Conservation (phyloP, 179 eudicot genomes). For the Gypsophila paniculata region DNA sequence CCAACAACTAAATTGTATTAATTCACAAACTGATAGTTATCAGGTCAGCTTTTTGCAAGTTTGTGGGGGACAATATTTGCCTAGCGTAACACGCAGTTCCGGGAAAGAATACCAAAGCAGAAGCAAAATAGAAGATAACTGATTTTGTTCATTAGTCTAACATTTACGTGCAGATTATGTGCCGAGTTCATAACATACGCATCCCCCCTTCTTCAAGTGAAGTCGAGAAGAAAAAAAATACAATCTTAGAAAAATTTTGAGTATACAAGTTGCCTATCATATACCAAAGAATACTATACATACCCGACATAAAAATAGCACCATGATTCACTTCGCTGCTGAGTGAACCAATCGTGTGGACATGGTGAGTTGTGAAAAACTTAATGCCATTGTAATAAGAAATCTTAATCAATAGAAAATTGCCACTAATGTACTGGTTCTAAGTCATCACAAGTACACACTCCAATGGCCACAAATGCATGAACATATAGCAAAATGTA, state of each 20-base stretch:
- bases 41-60: too few relatives aligned
- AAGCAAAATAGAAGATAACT: not conserved
- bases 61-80: not conserved
- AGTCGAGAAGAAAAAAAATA: not conserved
- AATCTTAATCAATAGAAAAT: not conserved
- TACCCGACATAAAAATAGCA: not conserved
- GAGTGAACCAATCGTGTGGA: not conserved
- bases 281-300: not conserved
- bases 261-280: not conserved
- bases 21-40: too few relatives aligned
- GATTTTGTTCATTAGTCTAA: not conserved
- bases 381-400: not conserved
- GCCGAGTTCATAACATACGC: not conserved
- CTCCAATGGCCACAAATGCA: not conserved
- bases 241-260: not conserved
- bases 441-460: not conserved
- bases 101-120: not conserved
- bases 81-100: not conserved
- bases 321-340: conserved; percentile 2
- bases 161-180: conserved; percentile 1
- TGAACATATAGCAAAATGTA: not conserved
- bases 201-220: not conserved
- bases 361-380: too few relatives aligned
- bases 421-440: not conserved
- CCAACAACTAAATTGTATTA: too few relatives aligned